Percentiles rank a stretch among this genome's conserved stretches.
Evolutionary conservation across 108 stramenopile species (phyloP).

Genomic region (Stephanodiscus minutulus): DNA sequence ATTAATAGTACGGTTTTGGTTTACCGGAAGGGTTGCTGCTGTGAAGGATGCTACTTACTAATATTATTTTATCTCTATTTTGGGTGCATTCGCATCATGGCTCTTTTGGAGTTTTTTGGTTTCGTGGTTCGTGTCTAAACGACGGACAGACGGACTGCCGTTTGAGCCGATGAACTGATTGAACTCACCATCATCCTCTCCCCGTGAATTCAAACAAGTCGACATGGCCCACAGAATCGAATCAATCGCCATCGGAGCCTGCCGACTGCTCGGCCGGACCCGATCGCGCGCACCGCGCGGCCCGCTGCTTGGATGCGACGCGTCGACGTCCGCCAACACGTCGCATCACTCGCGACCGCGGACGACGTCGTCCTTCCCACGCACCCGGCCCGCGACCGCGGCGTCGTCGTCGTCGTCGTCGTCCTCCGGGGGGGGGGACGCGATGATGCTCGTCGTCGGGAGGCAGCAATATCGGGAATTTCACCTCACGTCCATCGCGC

Average conservation of each 20-base stretch:
- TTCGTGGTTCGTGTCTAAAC: too few species aligned
- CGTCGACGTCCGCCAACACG: background rate
- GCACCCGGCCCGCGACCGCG: background rate
- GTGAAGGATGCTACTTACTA: too few species aligned
- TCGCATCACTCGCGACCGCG: background rate
- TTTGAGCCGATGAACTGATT: too few species aligned
- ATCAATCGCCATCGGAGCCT: constrained; percentile 28
- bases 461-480: constrained; percentile 1
- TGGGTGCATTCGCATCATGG: too few species aligned
- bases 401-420: background rate
- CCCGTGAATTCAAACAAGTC: background rate
- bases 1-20: too few species aligned
- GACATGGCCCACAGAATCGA: constrained; percentile 28
- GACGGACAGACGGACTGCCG: background rate
- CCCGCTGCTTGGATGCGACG: constrained; percentile 2
- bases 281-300: background rate
- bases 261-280: constrained; percentile 13
- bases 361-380: background rate
- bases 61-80: too few species aligned
- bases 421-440: too few species aligned
- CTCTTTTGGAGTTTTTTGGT: too few species aligned
- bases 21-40: too few species aligned
- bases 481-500: constrained; percentile 21
- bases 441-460: background rate
- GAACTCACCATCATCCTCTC: background rate